Conservation (phyloP, 148 eudicot species). For the Cornus kousa region DNA sequence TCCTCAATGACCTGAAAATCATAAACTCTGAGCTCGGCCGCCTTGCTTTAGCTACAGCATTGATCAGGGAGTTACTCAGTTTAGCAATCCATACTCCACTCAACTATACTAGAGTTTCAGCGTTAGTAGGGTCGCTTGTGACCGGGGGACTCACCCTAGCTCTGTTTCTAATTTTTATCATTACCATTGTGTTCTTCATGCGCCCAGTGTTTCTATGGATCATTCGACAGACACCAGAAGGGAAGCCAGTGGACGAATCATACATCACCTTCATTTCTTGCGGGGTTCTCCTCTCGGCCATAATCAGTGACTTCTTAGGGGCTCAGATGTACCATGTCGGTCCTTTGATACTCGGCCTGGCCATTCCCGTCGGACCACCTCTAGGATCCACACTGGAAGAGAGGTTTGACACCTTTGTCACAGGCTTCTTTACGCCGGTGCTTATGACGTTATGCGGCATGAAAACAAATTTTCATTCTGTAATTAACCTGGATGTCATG, state of each 20-base stretch:
- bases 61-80: constrained; percentile 26
- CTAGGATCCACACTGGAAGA: constrained; percentile 28
- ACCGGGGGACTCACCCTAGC: neutral
- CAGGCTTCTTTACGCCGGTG: constrained; percentile 26
- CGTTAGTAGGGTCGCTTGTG: neutral
- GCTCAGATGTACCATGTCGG: constrained; percentile 17
- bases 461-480: constrained; percentile 5
- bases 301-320: constrained; percentile 21
- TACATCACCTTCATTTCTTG: constrained; percentile 13
- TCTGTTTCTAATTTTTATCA: neutral
- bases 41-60: constrained; percentile 26
- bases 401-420: constrained; percentile 18
- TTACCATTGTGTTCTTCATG: neutral
- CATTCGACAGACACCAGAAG: constrained; percentile 31
- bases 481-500: constrained; percentile 3
- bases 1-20: constrained; percentile 37
- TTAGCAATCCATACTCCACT: neutral
- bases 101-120: neutral
- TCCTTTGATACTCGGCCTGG: constrained; percentile 27
- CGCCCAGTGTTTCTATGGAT: constrained; percentile 22
- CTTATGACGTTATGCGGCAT: constrained; percentile 26
- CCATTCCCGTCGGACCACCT: constrained; percentile 28
- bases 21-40: constrained; percentile 41
- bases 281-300: constrained; percentile 13
- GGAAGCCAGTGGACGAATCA: constrained; percentile 24